These are phyloP conservation scores for Anthracocystis setariae DNA, from an alignment of 1,284 basidiomycete species.

Conservation along the genomic window DNA sequence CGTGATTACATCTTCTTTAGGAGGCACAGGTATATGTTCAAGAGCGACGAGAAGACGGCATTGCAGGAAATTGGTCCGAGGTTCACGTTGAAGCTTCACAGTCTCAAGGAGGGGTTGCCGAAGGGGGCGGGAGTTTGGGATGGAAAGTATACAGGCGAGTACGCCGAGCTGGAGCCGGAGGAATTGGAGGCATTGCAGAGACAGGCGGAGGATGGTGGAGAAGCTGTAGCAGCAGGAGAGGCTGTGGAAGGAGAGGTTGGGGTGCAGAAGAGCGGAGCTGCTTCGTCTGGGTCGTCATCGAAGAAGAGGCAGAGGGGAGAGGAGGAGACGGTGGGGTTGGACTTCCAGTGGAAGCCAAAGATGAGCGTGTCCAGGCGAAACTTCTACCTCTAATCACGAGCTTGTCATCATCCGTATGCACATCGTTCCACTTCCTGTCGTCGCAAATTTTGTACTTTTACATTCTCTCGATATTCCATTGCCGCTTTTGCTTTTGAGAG, in stretches of 20 bases:
- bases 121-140: constrained; percentile 72
- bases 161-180: constrained; percentile 55
- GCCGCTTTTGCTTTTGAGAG: too few relatives aligned
- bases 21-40: constrained; percentile 93
- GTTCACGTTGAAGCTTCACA: constrained; percentile 92
- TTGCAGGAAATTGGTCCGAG: constrained; percentile 98
- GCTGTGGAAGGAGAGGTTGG: background rate
- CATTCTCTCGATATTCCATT: too few relatives aligned
- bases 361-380: constrained; percentile 59
- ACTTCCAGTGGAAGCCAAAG: constrained; percentile 66
- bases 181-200: constrained; percentile 45
- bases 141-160: constrained; percentile 70
- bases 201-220: constrained; percentile 11
- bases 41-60: constrained; percentile 80
- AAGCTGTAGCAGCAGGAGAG: constrained; percentile 1
- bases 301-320: constrained; percentile 42
- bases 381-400: constrained; percentile 50
- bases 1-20: constrained; percentile 98
- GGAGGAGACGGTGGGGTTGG: constrained; percentile 51
- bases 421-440: background rate
- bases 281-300: background rate
- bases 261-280: background rate
- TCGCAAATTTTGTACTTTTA: constrained; percentile 13
- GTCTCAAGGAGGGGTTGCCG: constrained; percentile 88
- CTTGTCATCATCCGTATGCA: background rate